Base-by-base conservation (phyloP, 352 stramenopile species). In the Pythium brassicae region DNA sequence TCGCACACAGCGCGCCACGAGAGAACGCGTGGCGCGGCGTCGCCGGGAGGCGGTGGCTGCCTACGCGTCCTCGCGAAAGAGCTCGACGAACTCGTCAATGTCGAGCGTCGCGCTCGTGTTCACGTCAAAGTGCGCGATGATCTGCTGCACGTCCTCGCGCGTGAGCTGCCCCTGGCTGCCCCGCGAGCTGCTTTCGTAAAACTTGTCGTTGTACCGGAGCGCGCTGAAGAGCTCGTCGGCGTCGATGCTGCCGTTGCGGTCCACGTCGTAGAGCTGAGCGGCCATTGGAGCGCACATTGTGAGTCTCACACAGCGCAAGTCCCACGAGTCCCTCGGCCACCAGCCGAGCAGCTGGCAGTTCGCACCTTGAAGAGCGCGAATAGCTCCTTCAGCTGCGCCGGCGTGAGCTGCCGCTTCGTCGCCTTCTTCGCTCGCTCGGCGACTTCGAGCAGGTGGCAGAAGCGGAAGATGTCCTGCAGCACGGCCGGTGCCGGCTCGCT, bases 41-140 rank as follows among this genome's bases (percentile, higher is more conserved):
- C n/a, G n/a, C n/a, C n/a, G n/a, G n/a, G n/a, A n/a, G n/a, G n/a
- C n/a, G n/a, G n/a, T n/a, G n/a, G n/a, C n/a, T n/a, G n/a, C 20
- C 66, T 73, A 89, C 23, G 74, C 66, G 15, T 86, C 80, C 48
- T 90, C 83, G 14, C 78, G 71, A 53, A 93, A 90, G 40, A 93
- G 77, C 62, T 89, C 76, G 44, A 89, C 79, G 53, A 93, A 93
- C 61, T 93, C 80, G 55, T 76, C 27, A 11, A 93, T 63, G 64
- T 93, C 78, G 35, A 93, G 69, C 7, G 76, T 76, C 25, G 76
- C 71, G 59, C 87, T 93, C 47, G 80, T 78, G 56, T 93, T 81
- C 5, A 72, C 59, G 61, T 92, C 83, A 52, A 89, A 93, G 50
- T 76, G 63, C n/a, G 74, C 76, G 46, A 93, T 84, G 58, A 93